Base-by-base conservation (phyloP, 805 yeast species). In the Nakazawaea wickerhamii region DNA sequence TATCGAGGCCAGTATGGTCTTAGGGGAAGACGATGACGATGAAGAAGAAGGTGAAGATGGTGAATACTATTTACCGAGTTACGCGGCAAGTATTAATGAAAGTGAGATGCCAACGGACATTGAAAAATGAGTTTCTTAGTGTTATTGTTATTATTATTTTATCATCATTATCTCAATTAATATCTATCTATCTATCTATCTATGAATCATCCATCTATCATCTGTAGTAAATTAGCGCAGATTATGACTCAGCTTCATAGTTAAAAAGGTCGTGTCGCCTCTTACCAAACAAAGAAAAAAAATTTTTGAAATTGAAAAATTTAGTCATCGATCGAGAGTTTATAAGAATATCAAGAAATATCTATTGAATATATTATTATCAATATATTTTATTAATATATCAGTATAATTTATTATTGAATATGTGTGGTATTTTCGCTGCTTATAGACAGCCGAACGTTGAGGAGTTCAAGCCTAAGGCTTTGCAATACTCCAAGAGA, bases 371-470 rank as follows among this genome's bases (percentile, higher is more conserved):
- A 17, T 13, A 33, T 35, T n/a, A 14, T 8, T 30, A n/a, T n/a
- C n/a, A n/a, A n/a, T n/a, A n/a, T n/a, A n/a, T n/a, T n/a, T n/a
- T n/a, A n/a, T n/a, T n/a, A n/a, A n/a, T n/a, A n/a, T n/a, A n/a
- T n/a, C n/a, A n/a, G n/a, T n/a, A n/a, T n/a, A n/a, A n/a, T n/a
- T n/a, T n/a, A n/a, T n/a, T 11, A 37, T 30, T 19, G n/a, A 41
- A 27, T 31, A 93, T 93, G 99, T 93, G 99, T 82, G 99, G 99
- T 70, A 93, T 93, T 58, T 93, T 87, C 61, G 97, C 97, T 49
- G 89, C 95, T 38, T 87, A 75, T 67, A 81, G 73, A 65, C 91
- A 86, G 59, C 83, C 81, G 33, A 84, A 88, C 51, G 82, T 85
- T 47, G 81, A 82, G 54, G 68, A 71, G 43, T 93, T 85, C 75